Percentiles rank a stretch among this genome's conserved stretches.
phyloP scores from a whole-genome alignment of 2,329 filamentous ascomycete species.

The Fusarium tuaranense region DNA sequence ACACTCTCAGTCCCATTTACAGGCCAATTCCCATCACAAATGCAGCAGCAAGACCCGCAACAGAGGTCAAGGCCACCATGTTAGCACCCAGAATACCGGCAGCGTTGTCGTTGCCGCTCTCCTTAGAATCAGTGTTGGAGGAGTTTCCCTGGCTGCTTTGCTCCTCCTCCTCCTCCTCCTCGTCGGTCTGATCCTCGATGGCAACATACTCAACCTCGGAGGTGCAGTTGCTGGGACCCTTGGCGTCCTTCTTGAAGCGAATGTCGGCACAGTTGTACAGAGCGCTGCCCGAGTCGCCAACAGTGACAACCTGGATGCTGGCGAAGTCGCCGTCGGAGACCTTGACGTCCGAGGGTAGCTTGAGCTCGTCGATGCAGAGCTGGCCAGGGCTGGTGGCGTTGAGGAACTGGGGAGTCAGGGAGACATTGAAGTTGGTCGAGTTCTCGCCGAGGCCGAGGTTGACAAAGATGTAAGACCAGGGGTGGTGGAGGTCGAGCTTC shows the following conservation, averaged over 20 bases:
- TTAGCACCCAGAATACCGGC: slow-evolving; percentile 41
- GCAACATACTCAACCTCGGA: slow-evolving; percentile 57
- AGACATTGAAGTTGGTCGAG: slow-evolving; percentile 75
- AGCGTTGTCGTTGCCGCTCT: slow-evolving; percentile 31
- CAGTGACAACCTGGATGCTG: slow-evolving; percentile 77
- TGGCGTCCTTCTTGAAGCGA: slow-evolving; percentile 68
- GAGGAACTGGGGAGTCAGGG: slow-evolving; percentile 69
- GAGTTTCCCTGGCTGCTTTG: slow-evolving; percentile 25
- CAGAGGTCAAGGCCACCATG: slow-evolving; percentile 47
- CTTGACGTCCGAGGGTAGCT: slow-evolving; percentile 60
- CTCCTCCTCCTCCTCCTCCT: slow-evolving; percentile 33
- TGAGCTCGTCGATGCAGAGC: slow-evolving; percentile 73
- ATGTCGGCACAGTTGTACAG: slow-evolving; percentile 84
- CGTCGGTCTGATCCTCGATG: slow-evolving; percentile 46
- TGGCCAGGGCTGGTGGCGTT: slow-evolving; percentile 70
- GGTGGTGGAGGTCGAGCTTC: slow-evolving; percentile 62
- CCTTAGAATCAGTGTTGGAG: slow-evolving; percentile 28
- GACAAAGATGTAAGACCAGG: slow-evolving; percentile 65
- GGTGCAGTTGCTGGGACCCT: slow-evolving; percentile 54
- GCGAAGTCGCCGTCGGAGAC: slow-evolving; percentile 71
- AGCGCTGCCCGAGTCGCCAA: slow-evolving; percentile 67
- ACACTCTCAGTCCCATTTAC: slow-evolving; percentile 35
- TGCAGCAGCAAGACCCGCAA: slow-evolving; percentile 52
- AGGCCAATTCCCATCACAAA: slow-evolving; percentile 54
- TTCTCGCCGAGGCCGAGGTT: slow-evolving; percentile 64